Evolutionary conservation across 2,329 filamentous ascomycete species (phyloP).

Genomic region (Cladophialophora psammophila): DNA sequence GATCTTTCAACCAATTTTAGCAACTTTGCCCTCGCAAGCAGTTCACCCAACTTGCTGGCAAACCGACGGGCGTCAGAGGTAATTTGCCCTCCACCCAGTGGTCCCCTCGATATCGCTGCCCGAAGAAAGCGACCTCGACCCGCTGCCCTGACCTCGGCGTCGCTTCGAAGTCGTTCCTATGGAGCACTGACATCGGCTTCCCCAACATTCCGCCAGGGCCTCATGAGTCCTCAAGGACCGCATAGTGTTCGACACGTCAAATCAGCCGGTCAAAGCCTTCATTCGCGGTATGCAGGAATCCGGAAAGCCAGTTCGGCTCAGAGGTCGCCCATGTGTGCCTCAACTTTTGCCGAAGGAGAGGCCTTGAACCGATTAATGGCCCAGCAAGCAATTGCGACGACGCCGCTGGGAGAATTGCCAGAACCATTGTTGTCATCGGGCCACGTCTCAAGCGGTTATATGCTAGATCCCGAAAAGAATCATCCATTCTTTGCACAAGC

Average conservation of each 20-base stretch:
- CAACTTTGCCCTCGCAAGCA: constrained; percentile 35
- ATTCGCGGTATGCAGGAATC: constrained; percentile 55
- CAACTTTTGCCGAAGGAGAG: constrained; percentile 54
- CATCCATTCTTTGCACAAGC: constrained; percentile 29
- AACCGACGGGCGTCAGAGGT: constrained; percentile 70
- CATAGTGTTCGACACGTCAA: constrained; percentile 56
- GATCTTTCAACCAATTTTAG: constrained; percentile 38
- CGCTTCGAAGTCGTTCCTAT: constrained; percentile 48
- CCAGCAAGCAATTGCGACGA: constrained; percentile 31
- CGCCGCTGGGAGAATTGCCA: constrained; percentile 28
- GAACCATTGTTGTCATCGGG: constrained; percentile 31
- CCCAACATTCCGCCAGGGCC: constrained; percentile 47
- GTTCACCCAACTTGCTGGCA: constrained; percentile 21
- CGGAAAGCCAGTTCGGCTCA: constrained; percentile 56
- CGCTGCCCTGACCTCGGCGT: constrained; percentile 54
- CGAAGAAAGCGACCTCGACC: constrained; percentile 56
- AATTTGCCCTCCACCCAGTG: constrained; percentile 42
- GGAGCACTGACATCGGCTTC: constrained; percentile 51
- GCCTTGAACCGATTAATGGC: constrained; percentile 44
- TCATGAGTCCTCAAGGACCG: constrained; percentile 44
- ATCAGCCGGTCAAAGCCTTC: constrained; percentile 53
- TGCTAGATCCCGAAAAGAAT: constrained; percentile 40
- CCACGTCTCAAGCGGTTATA: constrained; percentile 20
- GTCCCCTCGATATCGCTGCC: constrained; percentile 55
- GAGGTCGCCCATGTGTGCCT: constrained; percentile 56